Conservation (phyloP, 306 rosid genomes). For the Coriaria nepalensis region DNA sequence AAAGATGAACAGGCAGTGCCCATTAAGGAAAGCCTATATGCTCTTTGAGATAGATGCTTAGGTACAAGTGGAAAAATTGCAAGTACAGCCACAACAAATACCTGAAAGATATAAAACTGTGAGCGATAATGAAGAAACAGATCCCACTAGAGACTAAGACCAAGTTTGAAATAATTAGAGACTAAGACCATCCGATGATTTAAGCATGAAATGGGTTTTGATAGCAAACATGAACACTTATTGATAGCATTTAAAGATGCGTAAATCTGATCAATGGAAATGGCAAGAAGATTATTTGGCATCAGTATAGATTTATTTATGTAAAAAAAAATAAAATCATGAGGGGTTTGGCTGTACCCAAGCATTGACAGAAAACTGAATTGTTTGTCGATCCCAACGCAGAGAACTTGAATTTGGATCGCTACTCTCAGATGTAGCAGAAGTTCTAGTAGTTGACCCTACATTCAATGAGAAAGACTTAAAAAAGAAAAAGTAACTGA, state of each 20-base stretch:
- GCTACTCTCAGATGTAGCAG: constrained; percentile 52
- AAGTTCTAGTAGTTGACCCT: constrained; percentile 57
- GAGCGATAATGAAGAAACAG: background rate
- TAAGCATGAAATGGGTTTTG: too few relatives aligned
- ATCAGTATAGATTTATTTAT: background rate
- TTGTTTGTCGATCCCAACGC: constrained; percentile 83
- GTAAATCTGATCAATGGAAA: too few relatives aligned
- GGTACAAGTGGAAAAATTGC: constrained; percentile 79
- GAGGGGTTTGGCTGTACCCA: constrained; percentile 46
- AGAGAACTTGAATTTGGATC: constrained; percentile 43
- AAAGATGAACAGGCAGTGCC: constrained; percentile 79
- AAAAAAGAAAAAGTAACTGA: constrained; percentile 13
- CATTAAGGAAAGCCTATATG: constrained; percentile 79
- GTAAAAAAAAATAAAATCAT: constrained; percentile 5
- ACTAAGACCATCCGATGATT: background rate
- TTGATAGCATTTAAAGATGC: too few relatives aligned
- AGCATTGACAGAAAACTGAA: constrained; percentile 85
- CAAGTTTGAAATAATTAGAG: too few relatives aligned
- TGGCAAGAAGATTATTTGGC: too few relatives aligned
- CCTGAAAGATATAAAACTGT: constrained; percentile 32
- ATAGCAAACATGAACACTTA: too few relatives aligned
- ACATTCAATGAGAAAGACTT: constrained; percentile 14
- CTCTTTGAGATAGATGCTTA: constrained; percentile 59
- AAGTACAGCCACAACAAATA: constrained; percentile 75
- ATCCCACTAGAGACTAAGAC: background rate